These are phyloP conservation scores for Diplodia corticola DNA, from an alignment of 2,329 filamentous ascomycete species.

Conservation along the genomic window DNA sequence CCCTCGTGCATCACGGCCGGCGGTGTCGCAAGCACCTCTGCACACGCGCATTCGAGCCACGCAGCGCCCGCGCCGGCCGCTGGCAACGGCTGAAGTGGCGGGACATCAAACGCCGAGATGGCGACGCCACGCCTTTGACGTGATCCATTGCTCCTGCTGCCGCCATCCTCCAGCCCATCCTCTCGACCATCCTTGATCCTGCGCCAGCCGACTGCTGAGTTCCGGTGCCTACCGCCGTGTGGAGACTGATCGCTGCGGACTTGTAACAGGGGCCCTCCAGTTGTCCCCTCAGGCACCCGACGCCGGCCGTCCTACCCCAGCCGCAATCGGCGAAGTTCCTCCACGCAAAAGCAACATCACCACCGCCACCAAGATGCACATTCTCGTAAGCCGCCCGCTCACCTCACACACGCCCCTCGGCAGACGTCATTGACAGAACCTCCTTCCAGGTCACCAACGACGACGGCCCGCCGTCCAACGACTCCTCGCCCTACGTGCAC, in stretches of 20 bases:
- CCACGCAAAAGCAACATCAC: slow-evolving; percentile 11
- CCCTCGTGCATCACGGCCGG: neutral
- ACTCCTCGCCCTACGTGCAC: slow-evolving; percentile 52
- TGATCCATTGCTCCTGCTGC: neutral
- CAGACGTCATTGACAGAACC: slow-evolving; percentile 9
- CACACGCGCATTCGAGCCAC: neutral
- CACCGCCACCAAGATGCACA: slow-evolving; percentile 37
- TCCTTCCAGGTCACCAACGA: slow-evolving; percentile 50
- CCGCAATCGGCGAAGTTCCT: neutral
- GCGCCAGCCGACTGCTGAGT: neutral
- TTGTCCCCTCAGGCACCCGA: neutral
- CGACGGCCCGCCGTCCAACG: slow-evolving; percentile 52
- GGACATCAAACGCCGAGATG: slow-evolving; percentile 14
- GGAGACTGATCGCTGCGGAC: neutral
- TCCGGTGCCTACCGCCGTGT: neutral
- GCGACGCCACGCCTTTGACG: slow-evolving; percentile 11
- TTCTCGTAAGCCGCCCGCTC: slow-evolving; percentile 34
- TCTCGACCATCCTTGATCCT: neutral
- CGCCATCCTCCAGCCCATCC: neutral
- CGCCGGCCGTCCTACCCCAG: neutral
- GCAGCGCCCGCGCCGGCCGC: neutral
- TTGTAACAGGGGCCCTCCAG: neutral
- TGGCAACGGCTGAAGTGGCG: neutral
- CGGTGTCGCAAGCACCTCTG: neutral
- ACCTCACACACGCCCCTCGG: neutral